Percentiles rank a stretch among this genome's conserved stretches.
phyloP scores from a whole-genome alignment of 164 flowering plant species.

The Echeveria elegans region DNA sequence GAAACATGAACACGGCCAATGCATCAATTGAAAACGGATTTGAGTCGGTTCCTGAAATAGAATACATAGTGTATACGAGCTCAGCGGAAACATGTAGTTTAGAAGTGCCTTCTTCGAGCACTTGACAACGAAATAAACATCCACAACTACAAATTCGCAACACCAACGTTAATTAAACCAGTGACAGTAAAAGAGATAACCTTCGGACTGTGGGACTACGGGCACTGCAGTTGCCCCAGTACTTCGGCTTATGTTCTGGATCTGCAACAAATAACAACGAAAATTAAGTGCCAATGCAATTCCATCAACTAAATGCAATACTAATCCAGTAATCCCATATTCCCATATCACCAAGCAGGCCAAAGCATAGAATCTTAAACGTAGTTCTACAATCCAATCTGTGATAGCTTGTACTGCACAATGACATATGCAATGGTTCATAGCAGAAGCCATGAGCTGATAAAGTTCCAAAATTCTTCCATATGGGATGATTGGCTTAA shows the following conservation, averaged over 20 bases:
- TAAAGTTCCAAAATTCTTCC: not conserved
- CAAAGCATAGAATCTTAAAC: too few relatives aligned
- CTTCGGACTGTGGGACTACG: slow-evolving; percentile 85
- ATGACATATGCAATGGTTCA: too few relatives aligned
- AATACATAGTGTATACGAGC: not conserved
- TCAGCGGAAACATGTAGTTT: not conserved
- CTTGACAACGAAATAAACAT: not conserved
- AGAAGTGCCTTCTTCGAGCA: not conserved
- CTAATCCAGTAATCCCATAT: not conserved
- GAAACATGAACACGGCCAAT: slow-evolving; percentile 80
- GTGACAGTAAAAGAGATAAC: slow-evolving; percentile 21
- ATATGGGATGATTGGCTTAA: too few relatives aligned
- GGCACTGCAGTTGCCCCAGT: slow-evolving; percentile 84
- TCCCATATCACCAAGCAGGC: not conserved
- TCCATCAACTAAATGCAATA: not conserved
- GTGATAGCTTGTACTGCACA: not conserved
- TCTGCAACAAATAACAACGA: slow-evolving; percentile 44
- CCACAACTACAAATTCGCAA: not conserved
- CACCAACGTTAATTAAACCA: not conserved
- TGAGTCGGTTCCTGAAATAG: slow-evolving; percentile 67
- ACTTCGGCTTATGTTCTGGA: slow-evolving; percentile 76
- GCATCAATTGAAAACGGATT: slow-evolving; percentile 95
- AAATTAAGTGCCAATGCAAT: not conserved
- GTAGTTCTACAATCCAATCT: too few relatives aligned
- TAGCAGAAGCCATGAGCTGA: not conserved